Evolutionary conservation across 345 rosid genomes (phyloP).

Genomic region (Hypericum androsaemum): DNA sequence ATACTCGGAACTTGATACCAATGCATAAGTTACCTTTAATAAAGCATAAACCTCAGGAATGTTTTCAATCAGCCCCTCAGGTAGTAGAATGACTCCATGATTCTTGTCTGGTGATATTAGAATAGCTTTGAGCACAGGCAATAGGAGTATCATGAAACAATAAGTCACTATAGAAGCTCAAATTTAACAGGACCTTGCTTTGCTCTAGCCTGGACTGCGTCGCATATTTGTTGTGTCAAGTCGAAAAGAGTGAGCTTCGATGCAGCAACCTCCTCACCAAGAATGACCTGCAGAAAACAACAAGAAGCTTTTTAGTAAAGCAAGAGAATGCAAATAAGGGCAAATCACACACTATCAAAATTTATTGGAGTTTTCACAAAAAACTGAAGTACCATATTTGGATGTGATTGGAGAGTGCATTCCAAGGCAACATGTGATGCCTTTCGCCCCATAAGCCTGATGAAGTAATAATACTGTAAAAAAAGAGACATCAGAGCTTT

Average conservation of each 20-base stretch:
- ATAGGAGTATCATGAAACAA: conserved; percentile 1
- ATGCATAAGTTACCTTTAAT: neutral
- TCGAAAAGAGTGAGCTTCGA: conserved; percentile 96
- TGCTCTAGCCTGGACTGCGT: conserved; percentile 95
- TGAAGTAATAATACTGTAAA: conserved; percentile 88
- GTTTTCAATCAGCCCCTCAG: conserved; percentile 1
- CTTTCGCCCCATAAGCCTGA: conserved; percentile 96
- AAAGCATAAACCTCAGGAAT: neutral
- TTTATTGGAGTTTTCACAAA: conserved; percentile 1
- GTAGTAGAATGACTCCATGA: conserved; percentile 1
- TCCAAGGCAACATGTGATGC: conserved; percentile 96
- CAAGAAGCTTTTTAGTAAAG: neutral
- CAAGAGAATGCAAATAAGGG: neutral
- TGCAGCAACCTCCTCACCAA: conserved; percentile 98
- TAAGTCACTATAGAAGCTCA: conserved; percentile 9
- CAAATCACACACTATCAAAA: conserved; percentile 2
- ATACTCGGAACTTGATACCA: neutral
- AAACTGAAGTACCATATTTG: conserved; percentile 56
- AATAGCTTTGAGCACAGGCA: neutral
- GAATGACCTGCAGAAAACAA: conserved; percentile 50
- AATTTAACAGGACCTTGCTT: conserved; percentile 45
- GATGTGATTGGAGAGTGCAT: conserved; percentile 97
- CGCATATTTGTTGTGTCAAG: conserved; percentile 77
- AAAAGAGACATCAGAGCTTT: conserved; percentile 2
- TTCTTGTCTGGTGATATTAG: neutral